phyloP scores from a whole-genome alignment of 2,329 filamentous ascomycete species.

The Nemania sp. region DNA sequence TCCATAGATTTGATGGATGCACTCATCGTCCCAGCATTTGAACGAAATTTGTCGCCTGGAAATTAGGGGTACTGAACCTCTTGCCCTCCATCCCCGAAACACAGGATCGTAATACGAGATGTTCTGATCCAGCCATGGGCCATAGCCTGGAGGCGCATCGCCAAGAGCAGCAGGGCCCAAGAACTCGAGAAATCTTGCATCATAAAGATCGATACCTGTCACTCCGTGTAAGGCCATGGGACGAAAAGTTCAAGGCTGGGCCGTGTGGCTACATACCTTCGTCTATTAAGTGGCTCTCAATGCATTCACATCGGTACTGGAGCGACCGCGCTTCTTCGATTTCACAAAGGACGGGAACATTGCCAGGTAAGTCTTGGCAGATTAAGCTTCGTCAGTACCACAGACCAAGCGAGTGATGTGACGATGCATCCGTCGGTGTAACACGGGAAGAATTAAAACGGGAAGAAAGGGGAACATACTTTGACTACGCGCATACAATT shows the following conservation, averaged over 20 bases:
- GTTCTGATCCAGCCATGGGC: slow-evolving; percentile 57
- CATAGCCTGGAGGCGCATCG: slow-evolving; percentile 52
- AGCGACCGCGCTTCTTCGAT: slow-evolving; percentile 60
- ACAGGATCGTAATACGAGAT: slow-evolving; percentile 53
- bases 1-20: slow-evolving; percentile 62
- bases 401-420: not conserved
- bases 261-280: slow-evolving; percentile 44
- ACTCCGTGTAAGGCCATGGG: slow-evolving; percentile 18
- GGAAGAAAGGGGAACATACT: slow-evolving; percentile 46
- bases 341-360: slow-evolving; percentile 53
- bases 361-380: slow-evolving; percentile 44
- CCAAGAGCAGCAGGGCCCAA: slow-evolving; percentile 44
- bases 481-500: slow-evolving; percentile 52
- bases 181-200: slow-evolving; percentile 45
- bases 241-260: slow-evolving; percentile 2
- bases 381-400: slow-evolving; percentile 15
- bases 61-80: slow-evolving; percentile 43
- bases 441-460: not conserved
- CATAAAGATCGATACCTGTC: slow-evolving; percentile 49
- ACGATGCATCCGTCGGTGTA: slow-evolving; percentile 8
- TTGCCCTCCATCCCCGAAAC: slow-evolving; percentile 46
- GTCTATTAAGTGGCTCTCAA: slow-evolving; percentile 56
- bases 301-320: slow-evolving; percentile 62
- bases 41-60: slow-evolving; percentile 47
- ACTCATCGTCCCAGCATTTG: slow-evolving; percentile 60